Conservation (phyloP, 129 eudicot genomes). For the Silybum marianum region DNA sequence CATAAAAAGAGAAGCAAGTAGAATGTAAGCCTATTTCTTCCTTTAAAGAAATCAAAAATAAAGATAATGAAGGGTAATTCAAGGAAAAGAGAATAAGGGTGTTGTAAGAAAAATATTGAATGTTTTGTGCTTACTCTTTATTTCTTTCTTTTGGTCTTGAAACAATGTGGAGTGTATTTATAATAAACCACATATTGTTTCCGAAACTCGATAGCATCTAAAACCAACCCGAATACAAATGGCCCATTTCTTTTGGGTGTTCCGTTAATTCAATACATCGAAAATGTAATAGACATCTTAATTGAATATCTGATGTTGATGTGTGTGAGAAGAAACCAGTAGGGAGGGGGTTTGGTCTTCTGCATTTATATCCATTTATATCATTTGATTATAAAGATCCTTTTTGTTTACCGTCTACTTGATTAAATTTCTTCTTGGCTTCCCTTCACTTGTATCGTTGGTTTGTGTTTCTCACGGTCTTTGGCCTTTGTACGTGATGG, state of each 20-base stretch:
- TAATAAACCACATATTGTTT: neutral
- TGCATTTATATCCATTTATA: neutral
- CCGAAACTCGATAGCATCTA: neutral
- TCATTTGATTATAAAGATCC: neutral
- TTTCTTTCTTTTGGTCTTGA: neutral
- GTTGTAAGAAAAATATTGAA: neutral
- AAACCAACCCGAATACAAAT: neutral
- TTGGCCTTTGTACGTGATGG: no score
- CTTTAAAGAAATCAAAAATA: neutral
- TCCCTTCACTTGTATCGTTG: no score
- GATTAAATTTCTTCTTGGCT: no score
- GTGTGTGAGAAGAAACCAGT: no score
- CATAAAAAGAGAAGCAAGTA: constrained; percentile 15
- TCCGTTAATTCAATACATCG: no score
- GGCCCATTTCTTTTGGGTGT: neutral
- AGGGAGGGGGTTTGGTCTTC: neutral
- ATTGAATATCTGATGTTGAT: no score
- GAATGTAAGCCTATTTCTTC: neutral
- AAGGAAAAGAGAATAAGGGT: neutral
- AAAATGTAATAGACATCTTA: no score
- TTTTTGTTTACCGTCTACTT: no score
- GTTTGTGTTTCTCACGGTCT: no score
- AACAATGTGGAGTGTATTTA: constrained; percentile 1
- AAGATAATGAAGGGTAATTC: neutral
- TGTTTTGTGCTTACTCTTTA: neutral